Evolutionary conservation across 306 rosid species (phyloP), one percentile per base, ranked within the genome.

Genomic region (Pachyrhizus erosus): DNA sequence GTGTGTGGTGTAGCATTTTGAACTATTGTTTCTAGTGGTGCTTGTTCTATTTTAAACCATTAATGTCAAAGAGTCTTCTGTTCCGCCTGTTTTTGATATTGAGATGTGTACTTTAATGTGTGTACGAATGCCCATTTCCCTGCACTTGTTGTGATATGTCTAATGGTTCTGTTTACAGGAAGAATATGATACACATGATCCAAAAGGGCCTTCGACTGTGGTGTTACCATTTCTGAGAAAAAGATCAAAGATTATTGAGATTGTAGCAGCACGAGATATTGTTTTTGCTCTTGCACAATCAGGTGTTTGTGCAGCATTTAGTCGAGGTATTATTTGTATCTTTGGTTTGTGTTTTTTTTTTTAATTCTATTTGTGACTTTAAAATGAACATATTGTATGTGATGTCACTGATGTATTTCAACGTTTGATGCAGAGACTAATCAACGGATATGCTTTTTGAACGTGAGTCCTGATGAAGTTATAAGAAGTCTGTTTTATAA

Each of bases 401-500:
- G 67, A 77, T 0, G 14, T 42, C 48, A 42, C 48, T 42, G 14
- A 42, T 57, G 7, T 71, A 51, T 69, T 79, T 88, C 64, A 34
- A 46, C 65, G 66, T 58, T 79, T 68, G 84, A 79, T 89, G 89
- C 98, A 96, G 99, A 96, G 89, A 90, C 92, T 70, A 92, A 96
- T 83, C 89, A 91, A 88, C 82, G 97, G 90, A 92, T 96, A 91
- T 96, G 98, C 89, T 96, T 96, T 84, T 85, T 96, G 87, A 96
- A 96, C 46, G 97, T 96, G 80, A 96, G 98, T 82, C 97, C 97
- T 1, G 99, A 96, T 78, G 98, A 96, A 91, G 99, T 96, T 75
- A 96, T 96, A 84, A 88, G 99, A 81, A 96, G 97, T 85, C 87
- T 96, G 84, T 96, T 96, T 86, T 96, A 96, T 78, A 96, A 96